Evolutionary conservation across 2,329 filamentous ascomycete genomes (phyloP), one percentile per base, ranked within the genome.

Genomic region (Kalmusia sp.): DNA sequence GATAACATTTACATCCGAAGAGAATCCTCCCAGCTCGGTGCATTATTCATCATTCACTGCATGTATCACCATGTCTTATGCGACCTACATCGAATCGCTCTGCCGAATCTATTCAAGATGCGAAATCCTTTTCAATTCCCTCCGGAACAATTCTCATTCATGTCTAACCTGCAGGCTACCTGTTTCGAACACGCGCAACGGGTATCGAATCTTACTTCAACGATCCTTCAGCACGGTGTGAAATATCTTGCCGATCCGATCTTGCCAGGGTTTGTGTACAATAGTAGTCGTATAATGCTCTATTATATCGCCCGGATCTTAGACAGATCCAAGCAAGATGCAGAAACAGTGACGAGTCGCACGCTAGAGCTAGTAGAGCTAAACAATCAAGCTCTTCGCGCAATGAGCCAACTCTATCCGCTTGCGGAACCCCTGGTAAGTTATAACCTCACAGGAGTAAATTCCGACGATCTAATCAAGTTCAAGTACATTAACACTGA

Each of bases 41-140:
- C 64, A n/a, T 57, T 71, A 0, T 63, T 71, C 15, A 62, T 71
- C 19, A 64, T 70, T 7, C 68, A 71, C 31, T 70, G 67, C 65
- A 70, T 71, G 67, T 71, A 71, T 33, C 67, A 71, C 31, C 68
- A 71, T 37, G 68, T 70, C 3, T 55, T 69, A 48, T 69, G 67
- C 45, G 68, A 71, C 30, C 61, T 71, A 4, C 67, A 71, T 45
- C 63, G 68, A 7, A 70, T 71, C 15, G 58, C 68, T 6, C 56
- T 71, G 1, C 68, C 68, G 7, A 66, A 68, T 2, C 61, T 71
- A 4, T 71, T 69, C 54, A 68, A 67, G 27, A 65, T 67, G 24
- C 67, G 68, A 19, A 62, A 69, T 31, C 65, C 66, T 1, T 71
- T 69, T 27, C 44, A 58, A 2, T 71, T 71, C 22, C 67, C 68